phyloP scores from a whole-genome alignment of 2,329 filamentous ascomycete species.

The Trichophyton schoenleinii region DNA sequence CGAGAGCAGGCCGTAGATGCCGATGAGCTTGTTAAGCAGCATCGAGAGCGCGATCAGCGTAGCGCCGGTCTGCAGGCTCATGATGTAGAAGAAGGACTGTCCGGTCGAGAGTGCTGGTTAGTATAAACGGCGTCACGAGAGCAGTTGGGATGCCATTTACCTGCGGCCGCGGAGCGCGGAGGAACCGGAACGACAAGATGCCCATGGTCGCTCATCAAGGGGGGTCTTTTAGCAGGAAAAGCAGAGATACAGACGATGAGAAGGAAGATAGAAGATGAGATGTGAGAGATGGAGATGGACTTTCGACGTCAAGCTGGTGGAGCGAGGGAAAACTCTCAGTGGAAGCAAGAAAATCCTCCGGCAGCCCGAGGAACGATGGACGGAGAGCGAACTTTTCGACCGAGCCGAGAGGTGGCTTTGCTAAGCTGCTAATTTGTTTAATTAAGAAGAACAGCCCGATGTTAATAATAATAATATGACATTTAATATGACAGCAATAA shows the following conservation, averaged over 20 bases:
- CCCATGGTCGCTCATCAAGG: slow-evolving; percentile 21
- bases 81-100: slow-evolving; percentile 71
- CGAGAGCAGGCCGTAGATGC: slow-evolving; percentile 79
- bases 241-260: background rate
- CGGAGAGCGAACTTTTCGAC: background rate
- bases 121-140: slow-evolving; percentile 4
- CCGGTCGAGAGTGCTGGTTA: slow-evolving; percentile 10
- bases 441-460: too few relatives aligned
- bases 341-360: background rate
- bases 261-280: background rate
- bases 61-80: slow-evolving; percentile 75
- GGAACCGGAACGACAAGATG: slow-evolving; percentile 25
- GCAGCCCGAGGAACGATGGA: background rate
- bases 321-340: background rate
- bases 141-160: slow-evolving; percentile 18
- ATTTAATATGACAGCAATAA: background rate
- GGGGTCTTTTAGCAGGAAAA: background rate
- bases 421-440: too few relatives aligned
- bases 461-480: too few relatives aligned
- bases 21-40: slow-evolving; percentile 84
- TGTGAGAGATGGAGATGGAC: background rate
- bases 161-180: slow-evolving; percentile 40
- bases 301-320: background rate
- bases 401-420: background rate
- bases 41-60: slow-evolving; percentile 73